Evolutionary conservation across 805 yeast genomes (phyloP), one percentile per base, ranked within the genome.

Genomic region (Cephaloascus albidus): DNA sequence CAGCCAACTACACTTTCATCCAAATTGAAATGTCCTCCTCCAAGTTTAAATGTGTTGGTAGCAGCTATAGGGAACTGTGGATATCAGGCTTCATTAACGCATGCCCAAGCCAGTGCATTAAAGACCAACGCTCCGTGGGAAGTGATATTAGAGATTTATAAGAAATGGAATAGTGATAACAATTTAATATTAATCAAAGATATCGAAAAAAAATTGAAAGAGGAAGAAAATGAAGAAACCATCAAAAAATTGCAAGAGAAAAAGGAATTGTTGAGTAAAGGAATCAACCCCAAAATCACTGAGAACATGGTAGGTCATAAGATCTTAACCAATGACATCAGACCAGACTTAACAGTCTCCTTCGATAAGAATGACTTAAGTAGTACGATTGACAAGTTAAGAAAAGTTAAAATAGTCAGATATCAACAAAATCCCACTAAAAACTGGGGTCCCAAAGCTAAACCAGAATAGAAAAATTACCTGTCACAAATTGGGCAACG

Each of bases 391-490:
- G 77, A 76, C 48, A 65, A 60, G 40, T 63, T 86, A 39, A 72
- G 96, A 51, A 79, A 75, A 45, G 70, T 86, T 42, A 87, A 87
- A 60, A 76, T 90, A 54, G 87, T 87, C 12, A 71, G 96, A 50
- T 90, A 73, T 60, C 98, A 89, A 56, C 88, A 80, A 53, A 90
- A 89, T 53, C 99, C 99, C 14, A 74, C 87, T 1, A 85, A 85
- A 55, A 81, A 85, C 56, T 93, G 99, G 99, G 99, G 99, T 1
- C 99, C 97, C 30, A 86, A 84, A 63, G 78, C 96, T 3, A 78
- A 83, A 52, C 94, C 95, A 31, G 34, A 36, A 12, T 23, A 12
- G n/a, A n/a, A n/a, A n/a, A n/a, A n/a, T n/a, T n/a, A n/a, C n/a
- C n/a, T n/a, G n/a, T n/a, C n/a, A n/a, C n/a, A n/a, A n/a, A n/a